Conservation (phyloP, 345 rosid species). For the Aquilaria yunnanensis region DNA sequence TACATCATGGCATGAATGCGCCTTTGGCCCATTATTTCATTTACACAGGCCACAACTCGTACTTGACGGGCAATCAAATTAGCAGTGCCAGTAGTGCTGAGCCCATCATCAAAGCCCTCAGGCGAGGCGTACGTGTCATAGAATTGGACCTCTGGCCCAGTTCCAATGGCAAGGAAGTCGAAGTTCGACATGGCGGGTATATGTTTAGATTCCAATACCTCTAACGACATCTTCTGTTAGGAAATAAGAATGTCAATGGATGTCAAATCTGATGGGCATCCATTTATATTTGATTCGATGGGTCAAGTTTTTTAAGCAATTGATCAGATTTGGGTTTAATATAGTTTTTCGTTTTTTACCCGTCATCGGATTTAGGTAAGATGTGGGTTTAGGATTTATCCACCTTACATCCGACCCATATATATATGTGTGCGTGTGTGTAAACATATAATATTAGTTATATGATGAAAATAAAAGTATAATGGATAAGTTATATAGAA, state of each 20-base stretch:
- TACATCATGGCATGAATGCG: slow-evolving; percentile 60
- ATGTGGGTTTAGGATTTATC: too few relatives aligned
- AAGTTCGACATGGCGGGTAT: slow-evolving; percentile 85
- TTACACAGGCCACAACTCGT: slow-evolving; percentile 88
- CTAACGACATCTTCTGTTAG: background rate
- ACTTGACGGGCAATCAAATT: slow-evolving; percentile 76
- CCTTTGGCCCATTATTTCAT: slow-evolving; percentile 74
- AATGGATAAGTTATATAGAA: too few relatives aligned
- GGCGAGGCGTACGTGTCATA: slow-evolving; percentile 63
- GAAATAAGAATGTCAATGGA: background rate
- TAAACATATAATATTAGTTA: too few relatives aligned
- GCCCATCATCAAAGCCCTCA: slow-evolving; percentile 58
- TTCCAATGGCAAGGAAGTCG: slow-evolving; percentile 33
- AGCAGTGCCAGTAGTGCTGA: slow-evolving; percentile 50
- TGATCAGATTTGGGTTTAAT: too few relatives aligned
- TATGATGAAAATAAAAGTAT: too few relatives aligned
- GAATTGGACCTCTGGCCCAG: slow-evolving; percentile 90
- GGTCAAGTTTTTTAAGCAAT: too few relatives aligned
- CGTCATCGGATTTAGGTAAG: too few relatives aligned
- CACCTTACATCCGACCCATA: too few relatives aligned
- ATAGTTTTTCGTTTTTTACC: too few relatives aligned
- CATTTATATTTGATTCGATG: background rate
- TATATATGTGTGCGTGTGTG: too few relatives aligned
- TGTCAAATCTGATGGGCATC: slow-evolving; percentile 6
- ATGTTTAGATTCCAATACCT: background rate